These are phyloP conservation scores for Lichtheimia ramosa DNA, from an alignment of 371 early-diverging fungal species.

Conservation along the genomic window DNA sequence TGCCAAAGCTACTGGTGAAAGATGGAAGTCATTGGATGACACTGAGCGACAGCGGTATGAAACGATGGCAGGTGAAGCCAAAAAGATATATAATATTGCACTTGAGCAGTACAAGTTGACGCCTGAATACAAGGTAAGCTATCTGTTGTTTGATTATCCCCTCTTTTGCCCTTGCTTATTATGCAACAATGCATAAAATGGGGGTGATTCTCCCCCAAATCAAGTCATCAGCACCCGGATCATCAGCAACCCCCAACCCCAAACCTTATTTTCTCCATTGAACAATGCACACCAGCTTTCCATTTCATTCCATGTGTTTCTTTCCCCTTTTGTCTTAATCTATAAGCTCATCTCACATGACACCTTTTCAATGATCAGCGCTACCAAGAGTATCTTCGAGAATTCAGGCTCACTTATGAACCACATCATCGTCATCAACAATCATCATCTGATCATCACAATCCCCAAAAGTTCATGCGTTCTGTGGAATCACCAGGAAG, in stretches of 20 bases:
- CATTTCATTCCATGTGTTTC: background rate
- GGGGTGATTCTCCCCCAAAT: too few relatives aligned
- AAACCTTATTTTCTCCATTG: too few relatives aligned
- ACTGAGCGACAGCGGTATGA: conserved; percentile 40
- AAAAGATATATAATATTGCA: conserved; percentile 37
- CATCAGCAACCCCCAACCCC: too few relatives aligned
- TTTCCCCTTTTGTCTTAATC: background rate
- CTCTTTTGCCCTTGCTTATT: too few relatives aligned
- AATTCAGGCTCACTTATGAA: conserved; percentile 45
- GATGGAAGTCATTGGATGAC: conserved; percentile 39
- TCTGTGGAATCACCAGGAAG: conserved; percentile 4
- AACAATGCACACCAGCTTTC: background rate
- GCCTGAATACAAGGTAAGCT: conserved; percentile 26
- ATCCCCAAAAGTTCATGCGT: conserved; percentile 23
- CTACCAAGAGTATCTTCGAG: conserved; percentile 46
- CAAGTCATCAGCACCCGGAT: too few relatives aligned
- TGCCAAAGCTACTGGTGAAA: conserved; percentile 52
- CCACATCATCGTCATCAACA: conserved; percentile 12
- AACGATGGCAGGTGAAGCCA: conserved; percentile 34
- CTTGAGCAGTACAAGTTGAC: conserved; percentile 39
- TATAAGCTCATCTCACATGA: background rate
- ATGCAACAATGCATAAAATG: too few relatives aligned
- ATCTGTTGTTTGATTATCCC: background rate
- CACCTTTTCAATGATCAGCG: conserved; percentile 2
- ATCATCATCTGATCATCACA: conserved; percentile 19